phyloP scores from a whole-genome alignment of 345 rosid species.

The Carallia pectinifolia region DNA sequence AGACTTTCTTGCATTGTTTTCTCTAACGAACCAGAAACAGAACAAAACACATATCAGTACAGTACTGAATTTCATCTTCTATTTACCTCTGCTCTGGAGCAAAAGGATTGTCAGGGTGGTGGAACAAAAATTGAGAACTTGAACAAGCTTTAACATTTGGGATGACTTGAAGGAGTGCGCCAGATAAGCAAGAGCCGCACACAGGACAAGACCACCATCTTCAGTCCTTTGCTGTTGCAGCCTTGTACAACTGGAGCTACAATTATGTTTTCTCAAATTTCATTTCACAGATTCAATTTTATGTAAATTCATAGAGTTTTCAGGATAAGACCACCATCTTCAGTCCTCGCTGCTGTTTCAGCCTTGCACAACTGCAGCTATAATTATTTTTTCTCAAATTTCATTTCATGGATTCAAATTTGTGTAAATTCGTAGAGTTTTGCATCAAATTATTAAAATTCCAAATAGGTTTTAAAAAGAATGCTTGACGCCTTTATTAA shows the following conservation, averaged over 20 bases:
- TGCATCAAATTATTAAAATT: too few relatives aligned
- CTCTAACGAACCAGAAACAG: not conserved
- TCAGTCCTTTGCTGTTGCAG: not conserved
- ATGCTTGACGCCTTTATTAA: too few relatives aligned
- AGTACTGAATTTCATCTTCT: not conserved
- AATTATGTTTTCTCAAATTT: too few relatives aligned
- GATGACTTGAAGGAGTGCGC: slow-evolving; percentile 12
- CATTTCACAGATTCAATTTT: too few relatives aligned
- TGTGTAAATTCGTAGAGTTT: too few relatives aligned
- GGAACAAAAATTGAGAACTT: slow-evolving; percentile 31
- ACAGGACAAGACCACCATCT: slow-evolving; percentile 48
- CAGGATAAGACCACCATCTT: slow-evolving; percentile 49
- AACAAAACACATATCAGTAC: not conserved
- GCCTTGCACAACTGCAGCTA: too few relatives aligned
- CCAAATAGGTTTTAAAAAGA: too few relatives aligned
- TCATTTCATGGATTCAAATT: too few relatives aligned
- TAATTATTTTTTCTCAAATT: too few relatives aligned
- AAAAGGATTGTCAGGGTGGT: slow-evolving; percentile 35
- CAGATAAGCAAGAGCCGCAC: slow-evolving; percentile 37
- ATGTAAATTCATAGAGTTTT: too few relatives aligned
- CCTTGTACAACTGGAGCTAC: too few relatives aligned
- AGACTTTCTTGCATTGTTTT: not conserved
- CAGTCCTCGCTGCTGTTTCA: not conserved
- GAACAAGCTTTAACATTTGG: slow-evolving; percentile 28
- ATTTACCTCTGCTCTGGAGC: slow-evolving; percentile 35